phyloP scores from a whole-genome alignment of 2,329 filamentous ascomycete genomes.

The Trichoderma sp. region DNA sequence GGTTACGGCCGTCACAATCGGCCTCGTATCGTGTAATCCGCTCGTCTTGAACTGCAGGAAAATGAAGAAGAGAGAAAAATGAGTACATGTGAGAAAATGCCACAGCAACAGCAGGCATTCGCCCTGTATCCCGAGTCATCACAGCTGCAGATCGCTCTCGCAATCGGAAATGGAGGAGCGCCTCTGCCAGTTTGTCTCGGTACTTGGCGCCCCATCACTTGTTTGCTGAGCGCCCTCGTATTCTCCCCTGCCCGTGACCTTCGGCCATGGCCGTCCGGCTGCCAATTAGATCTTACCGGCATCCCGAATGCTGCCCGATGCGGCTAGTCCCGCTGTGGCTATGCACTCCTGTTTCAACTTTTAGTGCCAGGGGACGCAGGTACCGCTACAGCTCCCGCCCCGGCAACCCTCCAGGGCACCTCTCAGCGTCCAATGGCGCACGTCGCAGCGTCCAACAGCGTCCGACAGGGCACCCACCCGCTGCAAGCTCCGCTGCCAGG shows the following conservation, averaged over 20 bases:
- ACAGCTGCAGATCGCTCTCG: constrained; percentile 7
- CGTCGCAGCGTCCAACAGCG: not conserved
- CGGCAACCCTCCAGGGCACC: not conserved
- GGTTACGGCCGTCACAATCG: too few relatives aligned
- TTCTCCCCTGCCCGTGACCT: not conserved
- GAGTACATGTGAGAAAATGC: not conserved
- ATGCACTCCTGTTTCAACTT: constrained; percentile 29
- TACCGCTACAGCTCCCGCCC: constrained; percentile 1
- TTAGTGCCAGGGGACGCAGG: constrained; percentile 45
- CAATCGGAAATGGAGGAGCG: not conserved
- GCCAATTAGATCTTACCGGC: constrained; percentile 6
- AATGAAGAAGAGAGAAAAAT: not conserved
- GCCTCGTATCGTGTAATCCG: too few relatives aligned
- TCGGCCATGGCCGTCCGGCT: constrained; percentile 12
- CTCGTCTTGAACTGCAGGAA: not conserved
- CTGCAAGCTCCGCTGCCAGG: not conserved
- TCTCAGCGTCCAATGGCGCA: not conserved
- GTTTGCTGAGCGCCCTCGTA: constrained; percentile 14
- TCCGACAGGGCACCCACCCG: too few relatives aligned
- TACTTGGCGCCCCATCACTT: not conserved
- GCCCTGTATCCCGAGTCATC: not conserved
- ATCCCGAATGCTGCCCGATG: constrained; percentile 14
- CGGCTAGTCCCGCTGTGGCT: constrained; percentile 20
- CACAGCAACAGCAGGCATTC: constrained; percentile 1
- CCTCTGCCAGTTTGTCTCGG: not conserved